These are phyloP conservation scores for Alternaria brassicae DNA, from an alignment of 2,329 filamentous ascomycete genomes.

Conservation along the genomic window DNA sequence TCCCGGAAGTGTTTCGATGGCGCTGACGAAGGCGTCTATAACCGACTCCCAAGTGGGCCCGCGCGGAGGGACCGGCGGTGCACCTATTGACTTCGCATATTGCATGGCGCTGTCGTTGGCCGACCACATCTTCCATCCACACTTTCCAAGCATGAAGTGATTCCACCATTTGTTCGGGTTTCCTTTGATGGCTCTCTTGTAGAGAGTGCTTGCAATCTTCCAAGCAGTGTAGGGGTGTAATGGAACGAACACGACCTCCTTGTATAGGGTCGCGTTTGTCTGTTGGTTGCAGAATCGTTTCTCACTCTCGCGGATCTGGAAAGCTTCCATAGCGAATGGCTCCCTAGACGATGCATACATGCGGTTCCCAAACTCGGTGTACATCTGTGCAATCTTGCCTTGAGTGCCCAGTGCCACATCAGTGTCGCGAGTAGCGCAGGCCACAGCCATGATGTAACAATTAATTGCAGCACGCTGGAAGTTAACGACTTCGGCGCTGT, in stretches of 20 bases:
- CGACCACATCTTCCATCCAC: slow-evolving; percentile 73
- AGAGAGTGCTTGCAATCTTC: slow-evolving; percentile 69
- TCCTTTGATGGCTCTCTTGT: slow-evolving; percentile 64
- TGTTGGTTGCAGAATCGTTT: slow-evolving; percentile 66
- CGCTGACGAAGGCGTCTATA: slow-evolving; percentile 63
- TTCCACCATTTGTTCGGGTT: slow-evolving; percentile 70
- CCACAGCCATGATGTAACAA: slow-evolving; percentile 74
- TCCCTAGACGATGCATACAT: slow-evolving; percentile 73
- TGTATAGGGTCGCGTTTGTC: slow-evolving; percentile 59
- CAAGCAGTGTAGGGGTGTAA: slow-evolving; percentile 67
- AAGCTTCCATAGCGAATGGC: slow-evolving; percentile 72
- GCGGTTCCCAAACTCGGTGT: slow-evolving; percentile 71
- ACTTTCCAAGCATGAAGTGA: slow-evolving; percentile 74
- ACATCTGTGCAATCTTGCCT: slow-evolving; percentile 68
- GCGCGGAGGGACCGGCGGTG: slow-evolving; percentile 30
- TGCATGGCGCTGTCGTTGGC: slow-evolving; percentile 51
- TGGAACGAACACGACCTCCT: slow-evolving; percentile 63
- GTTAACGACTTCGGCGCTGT: slow-evolving; percentile 74
- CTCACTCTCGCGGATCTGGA: slow-evolving; percentile 65
- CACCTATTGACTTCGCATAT: slow-evolving; percentile 41
- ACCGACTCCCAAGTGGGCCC: slow-evolving; percentile 55
- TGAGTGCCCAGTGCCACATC: slow-evolving; percentile 62
- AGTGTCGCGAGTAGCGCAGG: slow-evolving; percentile 64
- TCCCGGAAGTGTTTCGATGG: slow-evolving; percentile 67
- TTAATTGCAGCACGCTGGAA: slow-evolving; percentile 83